A percentile compares a stretch with the other conserved stretches of the same genome.
These are phyloP conservation scores for Sclerotinia subarctica DNA, from an alignment of 2,329 filamentous ascomycete genomes.

Conservation along the genomic window DNA sequence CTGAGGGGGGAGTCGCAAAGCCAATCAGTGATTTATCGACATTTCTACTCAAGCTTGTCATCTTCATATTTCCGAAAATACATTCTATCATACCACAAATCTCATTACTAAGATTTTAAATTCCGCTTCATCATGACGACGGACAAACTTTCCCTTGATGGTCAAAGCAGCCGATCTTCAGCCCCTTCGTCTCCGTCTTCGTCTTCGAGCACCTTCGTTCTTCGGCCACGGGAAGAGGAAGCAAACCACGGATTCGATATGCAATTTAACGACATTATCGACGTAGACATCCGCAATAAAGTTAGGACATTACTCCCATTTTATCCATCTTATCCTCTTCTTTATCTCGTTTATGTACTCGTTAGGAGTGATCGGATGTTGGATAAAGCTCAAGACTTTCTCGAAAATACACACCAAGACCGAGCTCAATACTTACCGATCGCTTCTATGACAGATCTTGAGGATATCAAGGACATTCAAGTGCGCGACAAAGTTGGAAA, in stretches of 20 bases:
- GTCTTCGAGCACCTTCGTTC: neutral
- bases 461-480: neutral
- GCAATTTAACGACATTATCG: neutral
- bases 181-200: neutral
- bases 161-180: neutral
- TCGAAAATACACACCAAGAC: neutral
- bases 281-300: neutral
- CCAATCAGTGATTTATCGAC: neutral
- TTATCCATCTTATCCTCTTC: conserved; percentile 9
- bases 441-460: neutral
- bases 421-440: neutral
- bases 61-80: neutral
- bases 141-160: neutral
- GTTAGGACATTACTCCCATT: neutral
- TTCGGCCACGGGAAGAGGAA: neutral
- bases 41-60: neutral
- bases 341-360: conserved; percentile 5
- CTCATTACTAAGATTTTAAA: neutral
- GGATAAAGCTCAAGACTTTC: neutral
- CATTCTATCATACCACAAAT: neutral
- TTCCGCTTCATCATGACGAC: neutral
- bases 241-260: neutral
- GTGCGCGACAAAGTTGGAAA: neutral
- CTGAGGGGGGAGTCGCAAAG: neutral
- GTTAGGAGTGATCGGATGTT: neutral